phyloP scores from a whole-genome alignment of 805 yeast genomes.

The Wickerhamiella lipophila region DNA sequence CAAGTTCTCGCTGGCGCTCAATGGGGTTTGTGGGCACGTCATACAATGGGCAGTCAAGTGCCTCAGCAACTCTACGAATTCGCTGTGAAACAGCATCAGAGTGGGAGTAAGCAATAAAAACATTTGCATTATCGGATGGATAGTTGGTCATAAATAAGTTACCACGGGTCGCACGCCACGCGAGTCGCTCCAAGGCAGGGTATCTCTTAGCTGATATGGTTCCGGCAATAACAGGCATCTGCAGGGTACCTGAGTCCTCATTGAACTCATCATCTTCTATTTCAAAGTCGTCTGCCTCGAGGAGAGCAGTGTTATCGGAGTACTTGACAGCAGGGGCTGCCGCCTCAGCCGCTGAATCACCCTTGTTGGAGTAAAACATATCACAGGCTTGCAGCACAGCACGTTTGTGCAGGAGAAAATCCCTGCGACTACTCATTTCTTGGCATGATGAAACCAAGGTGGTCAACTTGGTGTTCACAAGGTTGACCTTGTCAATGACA shows the following conservation, averaged over 20 bases:
- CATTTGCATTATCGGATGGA: constrained; percentile 44
- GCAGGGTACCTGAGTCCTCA: constrained; percentile 16
- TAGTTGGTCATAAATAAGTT: constrained; percentile 66
- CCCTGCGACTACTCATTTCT: constrained; percentile 46
- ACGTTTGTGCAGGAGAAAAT: constrained; percentile 57
- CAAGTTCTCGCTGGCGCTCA: constrained; percentile 29
- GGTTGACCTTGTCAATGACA: constrained; percentile 45
- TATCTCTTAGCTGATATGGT: constrained; percentile 63
- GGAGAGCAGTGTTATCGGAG: constrained; percentile 27
- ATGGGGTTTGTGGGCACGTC: constrained; percentile 42
- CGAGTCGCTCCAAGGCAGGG: constrained; percentile 59
- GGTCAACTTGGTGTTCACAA: constrained; percentile 56
- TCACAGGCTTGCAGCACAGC: constrained; percentile 42
- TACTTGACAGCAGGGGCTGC: constrained; percentile 10
- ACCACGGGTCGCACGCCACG: constrained; percentile 91
- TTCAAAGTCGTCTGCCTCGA: constrained; percentile 24
- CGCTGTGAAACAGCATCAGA: constrained; percentile 61
- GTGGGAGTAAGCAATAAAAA: constrained; percentile 83
- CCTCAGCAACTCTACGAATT: constrained; percentile 70
- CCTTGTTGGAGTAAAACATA: constrained; percentile 26
- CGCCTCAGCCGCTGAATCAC: background rate
- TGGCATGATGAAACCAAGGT: constrained; percentile 59
- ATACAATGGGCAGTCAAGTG: constrained; percentile 70
- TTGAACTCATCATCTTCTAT: constrained; percentile 18
- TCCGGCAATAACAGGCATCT: constrained; percentile 55